Evolutionary conservation across 2,329 filamentous ascomycete genomes (phyloP), one percentile per base, ranked within the genome.

Genomic region (Pseudocercospora vitis): DNA sequence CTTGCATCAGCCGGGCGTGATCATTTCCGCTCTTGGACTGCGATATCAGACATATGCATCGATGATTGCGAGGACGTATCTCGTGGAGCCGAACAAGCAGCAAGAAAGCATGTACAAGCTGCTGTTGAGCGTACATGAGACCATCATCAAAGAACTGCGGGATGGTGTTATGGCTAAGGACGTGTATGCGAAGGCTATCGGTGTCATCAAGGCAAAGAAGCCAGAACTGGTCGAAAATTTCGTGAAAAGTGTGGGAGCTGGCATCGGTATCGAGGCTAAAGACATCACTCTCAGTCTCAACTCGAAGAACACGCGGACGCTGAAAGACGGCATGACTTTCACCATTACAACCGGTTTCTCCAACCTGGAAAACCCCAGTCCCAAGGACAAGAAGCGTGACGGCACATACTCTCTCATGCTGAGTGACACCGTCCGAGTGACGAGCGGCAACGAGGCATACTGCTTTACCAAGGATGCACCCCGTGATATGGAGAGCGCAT

Each of bases 261-360:
- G 91, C 44, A 89, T 99, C 64, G 95, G 94, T 58, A 89, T 97
- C 37, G 95, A 99, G 75, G 88, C 87, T 61, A 85, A 88, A 64
- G 94, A 99, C 69, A 76, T 81, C 2, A 92, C 90, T 3, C 81
- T 99, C 55, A 73, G 94, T 2, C 77, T 99, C 31, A 97, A 90
- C 65, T 87, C 79, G 55, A 99, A 99, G 76, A 97, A 91, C 70
- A 79, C 77, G 23, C 84, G 91, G 48, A 81, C 82, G 4, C 76
- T 99, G 53, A 95, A 92, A 72, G 95, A 97, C 67, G 95, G 95
- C 61, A 99, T 99, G 94, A 99, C 94, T 0, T 80, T 99, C 9
- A 88, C 87, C 65, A 83, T 99, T 64, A 91, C 89, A 26, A 94
- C 92, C 3, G 91, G 92, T 8, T 88, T 99, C 66, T 87, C 85